phyloP scores from a whole-genome alignment of 176 grass and related monocot species.

The Carex cristatella region DNA sequence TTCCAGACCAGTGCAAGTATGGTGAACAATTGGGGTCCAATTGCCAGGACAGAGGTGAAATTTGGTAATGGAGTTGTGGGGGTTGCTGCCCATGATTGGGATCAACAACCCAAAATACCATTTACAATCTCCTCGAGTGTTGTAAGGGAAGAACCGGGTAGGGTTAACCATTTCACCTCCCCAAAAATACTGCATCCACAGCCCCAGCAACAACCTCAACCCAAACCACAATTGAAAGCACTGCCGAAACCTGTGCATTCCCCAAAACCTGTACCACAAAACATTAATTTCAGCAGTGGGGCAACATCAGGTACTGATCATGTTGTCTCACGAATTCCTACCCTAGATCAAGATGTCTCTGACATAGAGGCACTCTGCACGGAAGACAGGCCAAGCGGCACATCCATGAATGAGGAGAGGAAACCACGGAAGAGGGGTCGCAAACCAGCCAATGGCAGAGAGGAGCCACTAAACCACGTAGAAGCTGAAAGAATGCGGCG shows the following conservation, averaged over 20 bases:
- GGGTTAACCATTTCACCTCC: background rate
- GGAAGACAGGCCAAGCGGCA: background rate
- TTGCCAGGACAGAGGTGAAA: background rate
- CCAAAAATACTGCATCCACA: background rate
- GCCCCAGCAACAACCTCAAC: background rate
- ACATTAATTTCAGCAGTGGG: constrained; percentile 21
- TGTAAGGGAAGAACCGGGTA: background rate
- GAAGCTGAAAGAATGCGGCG: constrained; percentile 92
- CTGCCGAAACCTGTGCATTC: background rate
- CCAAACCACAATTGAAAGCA: background rate
- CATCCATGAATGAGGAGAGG: constrained; percentile 33
- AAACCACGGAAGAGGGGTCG: constrained; percentile 69
- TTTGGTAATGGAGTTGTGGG: constrained; percentile 1
- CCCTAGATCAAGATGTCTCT: constrained; percentile 20
- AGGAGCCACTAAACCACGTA: constrained; percentile 89
- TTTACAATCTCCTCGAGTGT: constrained; percentile 1
- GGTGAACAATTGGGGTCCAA: background rate
- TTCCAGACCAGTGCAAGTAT: background rate
- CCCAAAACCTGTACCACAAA: background rate
- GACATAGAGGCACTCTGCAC: constrained; percentile 14
- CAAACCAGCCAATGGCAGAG: constrained; percentile 82
- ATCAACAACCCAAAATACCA: background rate
- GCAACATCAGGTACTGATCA: background rate
- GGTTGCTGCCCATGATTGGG: background rate
- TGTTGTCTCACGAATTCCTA: background rate